These are phyloP conservation scores for Ambrosia artemisiifolia DNA, from an alignment of 129 eudicot genomes.

Conservation along the genomic window DNA sequence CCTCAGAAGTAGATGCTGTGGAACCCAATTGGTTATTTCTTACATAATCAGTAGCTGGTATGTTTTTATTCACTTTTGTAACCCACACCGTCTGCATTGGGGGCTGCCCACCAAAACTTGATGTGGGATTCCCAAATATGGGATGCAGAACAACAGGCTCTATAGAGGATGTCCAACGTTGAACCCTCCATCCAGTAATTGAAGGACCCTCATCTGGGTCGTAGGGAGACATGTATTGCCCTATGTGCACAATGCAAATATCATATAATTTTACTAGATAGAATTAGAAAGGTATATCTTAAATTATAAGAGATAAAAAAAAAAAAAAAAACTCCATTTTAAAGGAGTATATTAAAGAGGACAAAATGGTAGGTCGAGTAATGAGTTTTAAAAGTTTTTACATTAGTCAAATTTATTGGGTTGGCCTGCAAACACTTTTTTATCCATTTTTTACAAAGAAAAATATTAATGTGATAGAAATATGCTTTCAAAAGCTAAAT, in stretches of 20 bases:
- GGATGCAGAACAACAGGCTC: slow-evolving; percentile 96
- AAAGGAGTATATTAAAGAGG: too few relatives aligned
- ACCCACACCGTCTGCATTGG: slow-evolving; percentile 99
- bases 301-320: too few relatives aligned
- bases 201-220: slow-evolving; percentile 99
- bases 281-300: not conserved
- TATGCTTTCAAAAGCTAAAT: too few relatives aligned
- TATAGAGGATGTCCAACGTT: slow-evolving; percentile 94
- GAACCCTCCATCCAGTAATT: slow-evolving; percentile 98
- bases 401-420: too few relatives aligned
- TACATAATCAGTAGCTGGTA: slow-evolving; percentile 67
- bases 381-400: too few relatives aligned
- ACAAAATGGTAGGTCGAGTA: too few relatives aligned
- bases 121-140: slow-evolving; percentile 85
- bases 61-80: slow-evolving; percentile 86
- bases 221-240: slow-evolving; percentile 99
- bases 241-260: slow-evolving; percentile 38
- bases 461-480: too few relatives aligned
- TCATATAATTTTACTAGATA: not conserved
- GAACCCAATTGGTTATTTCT: slow-evolving; percentile 41
- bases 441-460: too few relatives aligned
- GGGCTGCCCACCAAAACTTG: slow-evolving; percentile 80
- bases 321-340: too few relatives aligned
- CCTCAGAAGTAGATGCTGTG: slow-evolving; percentile 42
- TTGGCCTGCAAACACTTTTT: too few relatives aligned